Conservation (phyloP, 257 asterid genomes). For the Rauvolfia tetraphylla region DNA sequence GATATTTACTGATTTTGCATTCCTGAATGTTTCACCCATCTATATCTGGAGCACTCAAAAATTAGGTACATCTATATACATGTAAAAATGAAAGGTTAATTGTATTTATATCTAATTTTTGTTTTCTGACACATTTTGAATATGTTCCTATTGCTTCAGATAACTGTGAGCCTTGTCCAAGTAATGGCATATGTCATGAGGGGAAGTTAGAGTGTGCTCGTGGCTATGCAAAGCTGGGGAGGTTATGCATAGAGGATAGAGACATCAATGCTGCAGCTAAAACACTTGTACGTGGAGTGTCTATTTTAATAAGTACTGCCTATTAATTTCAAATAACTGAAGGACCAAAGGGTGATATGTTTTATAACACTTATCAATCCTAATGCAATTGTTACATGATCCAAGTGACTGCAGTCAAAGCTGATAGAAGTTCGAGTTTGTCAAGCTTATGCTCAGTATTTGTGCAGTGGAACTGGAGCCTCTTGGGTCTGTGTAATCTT, state of each 20-base stretch:
- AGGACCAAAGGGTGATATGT: background rate
- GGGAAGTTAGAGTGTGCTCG: slow-evolving; percentile 68
- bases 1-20: background rate
- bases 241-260: slow-evolving; percentile 68
- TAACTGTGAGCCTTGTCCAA: slow-evolving; percentile 74
- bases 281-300: slow-evolving; percentile 45
- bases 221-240: slow-evolving; percentile 65
- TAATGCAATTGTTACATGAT: slow-evolving; percentile 25
- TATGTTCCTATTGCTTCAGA: slow-evolving; percentile 43
- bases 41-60: background rate
- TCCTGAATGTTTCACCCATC: background rate
- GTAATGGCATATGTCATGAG: slow-evolving; percentile 65
- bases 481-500: slow-evolving; percentile 56
- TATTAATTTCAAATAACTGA: background rate
- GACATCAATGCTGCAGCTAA: slow-evolving; percentile 55
- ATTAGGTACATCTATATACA: background rate
- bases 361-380: slow-evolving; percentile 10
- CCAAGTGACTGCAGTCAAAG: slow-evolving; percentile 56
- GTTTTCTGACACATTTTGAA: slow-evolving; percentile 15
- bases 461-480: slow-evolving; percentile 66
- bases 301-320: background rate
- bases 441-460: slow-evolving; percentile 58
- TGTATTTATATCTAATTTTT: slow-evolving; percentile 1
- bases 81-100: background rate
- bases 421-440: slow-evolving; percentile 56